A percentile compares a stretch with the other conserved stretches of the same genome.
These are phyloP conservation scores for Miscanthus lutarioriparius DNA, from an alignment of 176 grass and related monocot genomes.

Conservation along the genomic window DNA sequence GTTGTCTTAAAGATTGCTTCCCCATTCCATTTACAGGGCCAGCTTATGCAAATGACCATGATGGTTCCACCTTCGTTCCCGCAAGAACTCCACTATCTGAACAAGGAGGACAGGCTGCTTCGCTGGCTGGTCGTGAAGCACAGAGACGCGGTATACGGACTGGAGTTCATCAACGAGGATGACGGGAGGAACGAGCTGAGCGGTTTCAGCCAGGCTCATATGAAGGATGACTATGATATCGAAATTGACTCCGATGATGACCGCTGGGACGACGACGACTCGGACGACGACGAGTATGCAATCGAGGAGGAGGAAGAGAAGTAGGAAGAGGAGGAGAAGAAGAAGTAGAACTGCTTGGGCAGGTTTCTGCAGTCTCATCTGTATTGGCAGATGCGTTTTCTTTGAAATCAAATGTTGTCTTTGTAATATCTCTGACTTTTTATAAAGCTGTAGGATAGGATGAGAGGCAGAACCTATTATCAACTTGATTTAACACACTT, in stretches of 20 bases:
- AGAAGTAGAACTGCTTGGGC: constrained; percentile 38
- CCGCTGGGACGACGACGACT: neutral
- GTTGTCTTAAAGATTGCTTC: neutral
- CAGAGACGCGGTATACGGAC: constrained; percentile 66
- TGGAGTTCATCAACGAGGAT: constrained; percentile 80
- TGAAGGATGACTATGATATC: neutral
- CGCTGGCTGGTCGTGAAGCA: constrained; percentile 94
- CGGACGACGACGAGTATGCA: neutral
- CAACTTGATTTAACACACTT: neutral
- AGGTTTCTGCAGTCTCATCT: constrained; percentile 1
- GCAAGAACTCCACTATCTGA: constrained; percentile 86
- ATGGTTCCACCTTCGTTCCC: constrained; percentile 85
- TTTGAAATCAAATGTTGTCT: constrained; percentile 16
- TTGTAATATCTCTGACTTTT: neutral
- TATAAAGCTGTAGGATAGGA: constrained; percentile 4
- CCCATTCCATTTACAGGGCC: constrained; percentile 56
- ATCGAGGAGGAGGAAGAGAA: constrained; percentile 6
- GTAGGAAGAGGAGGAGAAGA: neutral
- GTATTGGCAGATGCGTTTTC: neutral
- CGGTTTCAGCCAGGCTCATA: neutral
- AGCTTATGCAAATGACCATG: constrained; percentile 93
- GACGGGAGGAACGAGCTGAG: constrained; percentile 50
- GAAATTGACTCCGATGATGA: constrained; percentile 12
- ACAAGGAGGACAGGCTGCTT: constrained; percentile 86
- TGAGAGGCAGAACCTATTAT: constrained; percentile 24